Percentiles rank a stretch among this genome's conserved stretches.
These are phyloP conservation scores for Colletotrichum sp. DNA, from an alignment of 2,329 filamentous ascomycete genomes.

Conservation along the genomic window DNA sequence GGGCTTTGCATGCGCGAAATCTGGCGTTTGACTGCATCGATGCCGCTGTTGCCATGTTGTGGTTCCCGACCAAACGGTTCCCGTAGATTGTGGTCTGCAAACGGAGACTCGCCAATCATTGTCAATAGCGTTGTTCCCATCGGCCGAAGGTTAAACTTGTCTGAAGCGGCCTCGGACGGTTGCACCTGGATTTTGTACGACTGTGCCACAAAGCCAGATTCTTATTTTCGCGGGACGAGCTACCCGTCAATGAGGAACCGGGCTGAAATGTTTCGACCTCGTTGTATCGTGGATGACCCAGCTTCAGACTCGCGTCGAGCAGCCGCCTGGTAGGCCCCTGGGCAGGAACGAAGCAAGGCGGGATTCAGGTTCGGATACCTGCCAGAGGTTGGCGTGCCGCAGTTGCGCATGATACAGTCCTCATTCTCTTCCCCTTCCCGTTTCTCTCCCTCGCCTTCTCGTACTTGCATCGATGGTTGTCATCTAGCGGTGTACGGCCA, in stretches of 20 bases:
- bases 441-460: neutral
- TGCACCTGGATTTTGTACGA: slow-evolving; percentile 13
- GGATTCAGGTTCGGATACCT: neutral
- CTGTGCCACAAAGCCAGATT: slow-evolving; percentile 5
- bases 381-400: neutral
- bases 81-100: slow-evolving; percentile 21
- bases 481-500: slow-evolving; percentile 12
- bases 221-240: slow-evolving; percentile 3
- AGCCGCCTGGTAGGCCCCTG: neutral
- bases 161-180: slow-evolving; percentile 19
- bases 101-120: slow-evolving; percentile 23
- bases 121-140: slow-evolving; percentile 19
- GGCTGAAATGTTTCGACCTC: neutral
- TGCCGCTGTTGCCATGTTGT: slow-evolving; percentile 24
- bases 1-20: slow-evolving; percentile 26
- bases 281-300: neutral
- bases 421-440: neutral
- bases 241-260: neutral
- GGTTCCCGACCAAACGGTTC: slow-evolving; percentile 23
- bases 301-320: neutral
- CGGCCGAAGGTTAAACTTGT: slow-evolving; percentile 18
- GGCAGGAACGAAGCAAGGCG: neutral
- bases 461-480: neutral
- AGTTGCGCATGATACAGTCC: neutral
- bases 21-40: slow-evolving; percentile 30